Percentiles rank a stretch among this genome's conserved stretches.
phyloP scores from a whole-genome alignment of 116 monocot species.

The Trichopus zeylanicus region DNA sequence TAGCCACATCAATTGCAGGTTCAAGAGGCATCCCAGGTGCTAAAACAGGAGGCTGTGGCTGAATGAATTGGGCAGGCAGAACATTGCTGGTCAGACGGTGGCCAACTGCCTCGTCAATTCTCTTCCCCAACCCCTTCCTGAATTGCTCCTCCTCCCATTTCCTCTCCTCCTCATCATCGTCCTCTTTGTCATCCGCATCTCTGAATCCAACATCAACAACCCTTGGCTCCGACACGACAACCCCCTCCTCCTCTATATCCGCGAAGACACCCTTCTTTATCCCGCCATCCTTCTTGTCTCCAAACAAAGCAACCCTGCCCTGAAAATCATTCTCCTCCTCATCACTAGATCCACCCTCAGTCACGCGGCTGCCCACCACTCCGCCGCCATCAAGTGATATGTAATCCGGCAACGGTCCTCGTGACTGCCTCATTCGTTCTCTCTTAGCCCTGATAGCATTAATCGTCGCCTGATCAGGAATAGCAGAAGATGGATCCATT shows the following conservation, averaged over 20 bases:
- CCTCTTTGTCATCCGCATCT: constrained; percentile 21
- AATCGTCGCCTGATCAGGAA: constrained; percentile 76
- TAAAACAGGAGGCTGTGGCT: constrained; percentile 17
- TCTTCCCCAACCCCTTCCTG: constrained; percentile 53
- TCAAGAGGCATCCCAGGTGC: not conserved
- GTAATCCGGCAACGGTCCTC: constrained; percentile 56
- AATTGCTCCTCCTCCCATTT: constrained; percentile 70
- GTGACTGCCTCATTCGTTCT: constrained; percentile 55
- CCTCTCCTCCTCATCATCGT: constrained; percentile 63
- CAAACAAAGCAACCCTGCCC: constrained; percentile 65
- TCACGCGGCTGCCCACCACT: constrained; percentile 28
- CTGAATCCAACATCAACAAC: constrained; percentile 11
- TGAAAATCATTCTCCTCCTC: constrained; percentile 77
- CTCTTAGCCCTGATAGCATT: constrained; percentile 75
- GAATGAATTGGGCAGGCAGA: constrained; percentile 1
- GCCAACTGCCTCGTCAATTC: constrained; percentile 46
- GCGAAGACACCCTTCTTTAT: constrained; percentile 62
- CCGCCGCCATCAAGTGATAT: constrained; percentile 78
- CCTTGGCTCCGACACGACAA: not conserved
- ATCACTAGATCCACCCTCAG: constrained; percentile 61
- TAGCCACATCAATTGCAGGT: constrained; percentile 21
- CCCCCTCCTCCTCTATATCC: constrained; percentile 33
- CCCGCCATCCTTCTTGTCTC: constrained; percentile 26
- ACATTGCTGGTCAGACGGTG: constrained; percentile 10
- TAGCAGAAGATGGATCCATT: constrained; percentile 22